Conservation (phyloP, 2,329 filamentous ascomycete species). For the Purpureocillium takamizusanense region DNA sequence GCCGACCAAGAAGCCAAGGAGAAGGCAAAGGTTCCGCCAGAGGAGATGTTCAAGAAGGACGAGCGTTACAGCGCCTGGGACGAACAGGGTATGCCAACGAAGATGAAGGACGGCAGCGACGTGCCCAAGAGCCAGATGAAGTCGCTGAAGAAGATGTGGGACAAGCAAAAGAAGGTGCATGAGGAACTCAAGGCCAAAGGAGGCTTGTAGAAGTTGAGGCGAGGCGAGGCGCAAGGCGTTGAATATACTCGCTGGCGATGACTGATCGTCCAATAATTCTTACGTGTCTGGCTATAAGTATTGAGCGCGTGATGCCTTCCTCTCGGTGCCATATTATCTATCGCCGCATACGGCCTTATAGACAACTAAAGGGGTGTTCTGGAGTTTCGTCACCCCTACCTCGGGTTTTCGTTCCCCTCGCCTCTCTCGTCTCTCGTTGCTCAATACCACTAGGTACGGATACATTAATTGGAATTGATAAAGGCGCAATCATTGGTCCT, state of each 20-base stretch:
- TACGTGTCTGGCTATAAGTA: no score
- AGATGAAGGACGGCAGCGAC: conserved; percentile 68
- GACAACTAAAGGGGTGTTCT: no score
- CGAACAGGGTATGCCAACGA: conserved; percentile 69
- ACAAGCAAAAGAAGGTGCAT: conserved; percentile 78
- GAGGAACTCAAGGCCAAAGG: conserved; percentile 37
- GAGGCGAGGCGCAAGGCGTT: background rate
- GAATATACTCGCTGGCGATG: background rate
- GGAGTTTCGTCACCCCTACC: no score
- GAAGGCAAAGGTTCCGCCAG: conserved; percentile 46
- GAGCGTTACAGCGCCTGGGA: conserved; percentile 70
- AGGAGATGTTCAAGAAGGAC: conserved; percentile 48
- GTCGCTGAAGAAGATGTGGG: conserved; percentile 83
- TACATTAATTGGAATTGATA: no score
- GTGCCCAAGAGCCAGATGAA: conserved; percentile 72
- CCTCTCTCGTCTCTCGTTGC: no score
- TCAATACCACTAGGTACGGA: no score
- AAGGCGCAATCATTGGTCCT: no score
- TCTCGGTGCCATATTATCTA: no score
- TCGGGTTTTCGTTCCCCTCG: no score
- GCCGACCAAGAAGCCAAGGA: conserved; percentile 44
- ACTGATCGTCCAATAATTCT: no score
- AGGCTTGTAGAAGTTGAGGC: conserved; percentile 3
- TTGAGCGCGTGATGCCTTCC: no score
- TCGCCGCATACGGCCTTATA: no score